A percentile compares a stretch with the other conserved stretches of the same genome.
phyloP scores from a whole-genome alignment of 768 basidiomycete genomes.

The Mycena galericulata region DNA sequence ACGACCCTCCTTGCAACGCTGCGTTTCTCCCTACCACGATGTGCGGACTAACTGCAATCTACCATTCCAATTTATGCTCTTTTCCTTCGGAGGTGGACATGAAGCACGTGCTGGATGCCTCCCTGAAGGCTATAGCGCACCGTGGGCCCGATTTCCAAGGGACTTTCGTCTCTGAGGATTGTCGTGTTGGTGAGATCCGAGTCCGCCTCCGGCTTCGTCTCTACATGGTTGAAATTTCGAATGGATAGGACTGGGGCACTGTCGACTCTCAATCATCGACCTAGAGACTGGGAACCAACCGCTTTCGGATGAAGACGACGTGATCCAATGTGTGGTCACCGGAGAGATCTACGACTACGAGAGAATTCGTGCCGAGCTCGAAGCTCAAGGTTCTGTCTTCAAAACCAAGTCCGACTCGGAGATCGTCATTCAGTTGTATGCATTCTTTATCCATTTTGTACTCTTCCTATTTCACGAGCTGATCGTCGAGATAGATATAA shows the following conservation, averaged over 20 bases:
- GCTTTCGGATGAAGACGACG: slow-evolving; percentile 18
- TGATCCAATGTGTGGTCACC: slow-evolving; percentile 23
- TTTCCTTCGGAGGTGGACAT: background rate
- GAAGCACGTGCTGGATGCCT: background rate
- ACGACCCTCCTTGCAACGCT: too few relatives aligned
- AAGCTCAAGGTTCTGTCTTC: slow-evolving; percentile 25
- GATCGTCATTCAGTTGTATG: slow-evolving; percentile 25
- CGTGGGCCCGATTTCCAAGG: slow-evolving; percentile 24
- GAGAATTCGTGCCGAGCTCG: slow-evolving; percentile 27
- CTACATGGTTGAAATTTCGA: background rate
- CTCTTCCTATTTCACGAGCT: background rate
- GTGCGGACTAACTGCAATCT: slow-evolving; percentile 24
- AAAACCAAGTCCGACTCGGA: slow-evolving; percentile 30
- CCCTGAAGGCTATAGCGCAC: slow-evolving; percentile 8
- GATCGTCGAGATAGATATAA: slow-evolving; percentile 19
- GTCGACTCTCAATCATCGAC: slow-evolving; percentile 30
- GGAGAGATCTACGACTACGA: slow-evolving; percentile 33
- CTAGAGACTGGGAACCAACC: slow-evolving; percentile 28
- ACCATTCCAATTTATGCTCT: slow-evolving; percentile 1
- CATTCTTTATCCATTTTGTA: background rate
- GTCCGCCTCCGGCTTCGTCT: background rate
- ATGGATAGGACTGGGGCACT: slow-evolving; percentile 23
- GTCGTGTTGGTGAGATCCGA: slow-evolving; percentile 12
- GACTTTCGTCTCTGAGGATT: slow-evolving; percentile 12
- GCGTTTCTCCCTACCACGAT: slow-evolving; percentile 16